Evolutionary conservation across 2,329 filamentous ascomycete genomes (phyloP).

Genomic region (Fusarium caatingaense): DNA sequence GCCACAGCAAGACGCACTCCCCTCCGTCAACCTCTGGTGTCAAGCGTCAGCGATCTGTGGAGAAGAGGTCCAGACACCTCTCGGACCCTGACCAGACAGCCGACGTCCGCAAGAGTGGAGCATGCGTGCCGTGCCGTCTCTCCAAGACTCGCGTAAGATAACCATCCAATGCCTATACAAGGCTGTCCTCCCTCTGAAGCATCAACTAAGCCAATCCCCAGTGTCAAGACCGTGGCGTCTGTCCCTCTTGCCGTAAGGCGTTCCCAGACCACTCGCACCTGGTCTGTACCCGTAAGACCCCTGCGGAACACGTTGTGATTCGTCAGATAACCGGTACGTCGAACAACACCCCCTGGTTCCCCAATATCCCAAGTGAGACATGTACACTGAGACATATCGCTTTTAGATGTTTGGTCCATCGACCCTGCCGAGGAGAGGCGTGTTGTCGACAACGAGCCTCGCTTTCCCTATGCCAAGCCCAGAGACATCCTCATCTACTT

Average conservation of each 20-base stretch:
- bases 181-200: slow-evolving; percentile 27
- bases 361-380: slow-evolving; percentile 40
- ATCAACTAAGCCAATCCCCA: slow-evolving; percentile 48
- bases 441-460: slow-evolving; percentile 50
- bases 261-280: slow-evolving; percentile 56
- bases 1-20: slow-evolving; percentile 35
- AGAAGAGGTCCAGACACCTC: slow-evolving; percentile 54
- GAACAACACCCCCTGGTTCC: slow-evolving; percentile 25
- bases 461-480: slow-evolving; percentile 53
- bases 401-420: slow-evolving; percentile 54
- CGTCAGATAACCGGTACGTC: slow-evolving; percentile 53
- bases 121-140: slow-evolving; percentile 61
- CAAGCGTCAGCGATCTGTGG: slow-evolving; percentile 53
- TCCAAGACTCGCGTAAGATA: slow-evolving; percentile 61
- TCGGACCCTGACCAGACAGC: slow-evolving; percentile 59
- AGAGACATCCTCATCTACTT: slow-evolving; percentile 54
- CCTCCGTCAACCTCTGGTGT: slow-evolving; percentile 43
- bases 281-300: slow-evolving; percentile 54
- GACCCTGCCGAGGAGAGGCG: slow-evolving; percentile 51
- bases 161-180: slow-evolving; percentile 31
- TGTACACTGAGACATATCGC: slow-evolving; percentile 42
- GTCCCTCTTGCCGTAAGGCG: slow-evolving; percentile 56
- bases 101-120: slow-evolving; percentile 60
- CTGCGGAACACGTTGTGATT: slow-evolving; percentile 50
- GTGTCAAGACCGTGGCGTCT: slow-evolving; percentile 57